phyloP scores from a whole-genome alignment of 805 yeast genomes.

The Pichia californica region DNA sequence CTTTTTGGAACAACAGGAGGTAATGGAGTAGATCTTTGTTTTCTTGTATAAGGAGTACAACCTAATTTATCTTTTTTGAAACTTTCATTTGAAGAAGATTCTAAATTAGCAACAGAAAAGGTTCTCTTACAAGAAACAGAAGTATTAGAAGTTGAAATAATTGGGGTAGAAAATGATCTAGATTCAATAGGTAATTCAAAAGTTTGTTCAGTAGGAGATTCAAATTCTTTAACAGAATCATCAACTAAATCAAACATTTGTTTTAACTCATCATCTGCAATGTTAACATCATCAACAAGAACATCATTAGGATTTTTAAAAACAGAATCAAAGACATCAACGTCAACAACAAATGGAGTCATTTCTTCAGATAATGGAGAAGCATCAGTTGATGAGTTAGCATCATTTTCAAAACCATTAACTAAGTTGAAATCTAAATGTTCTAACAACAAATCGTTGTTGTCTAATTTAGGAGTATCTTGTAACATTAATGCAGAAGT shows the following conservation, averaged over 20 bases:
- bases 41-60: conserved; percentile 67
- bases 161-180: conserved; percentile 11
- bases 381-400: neutral
- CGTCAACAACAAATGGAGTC: conserved; percentile 49
- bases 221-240: conserved; percentile 2
- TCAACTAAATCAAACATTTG: conserved; percentile 6
- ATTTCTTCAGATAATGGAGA: conserved; percentile 20
- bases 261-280: conserved; percentile 8
- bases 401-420: neutral
- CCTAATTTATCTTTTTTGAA: conserved; percentile 64
- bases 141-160: neutral
- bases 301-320: conserved; percentile 51
- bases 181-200: neutral
- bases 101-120: conserved; percentile 16
- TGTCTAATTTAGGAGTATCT: conserved; percentile 6
- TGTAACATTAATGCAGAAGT: conserved; percentile 2
- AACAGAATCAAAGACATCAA: conserved; percentile 46
- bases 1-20: conserved; percentile 57
- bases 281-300: conserved; percentile 34
- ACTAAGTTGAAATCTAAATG: conserved; percentile 6
- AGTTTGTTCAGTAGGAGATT: neutral
- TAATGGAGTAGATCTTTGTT: conserved; percentile 67
- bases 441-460: conserved; percentile 8
- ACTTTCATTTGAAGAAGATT: neutral
- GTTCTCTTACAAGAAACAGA: conserved; percentile 17